A percentile compares a stretch with the other conserved stretches of the same genome.
Conservation (phyloP, 208 protist species). For the Leishmania martiniquensis region DNA sequence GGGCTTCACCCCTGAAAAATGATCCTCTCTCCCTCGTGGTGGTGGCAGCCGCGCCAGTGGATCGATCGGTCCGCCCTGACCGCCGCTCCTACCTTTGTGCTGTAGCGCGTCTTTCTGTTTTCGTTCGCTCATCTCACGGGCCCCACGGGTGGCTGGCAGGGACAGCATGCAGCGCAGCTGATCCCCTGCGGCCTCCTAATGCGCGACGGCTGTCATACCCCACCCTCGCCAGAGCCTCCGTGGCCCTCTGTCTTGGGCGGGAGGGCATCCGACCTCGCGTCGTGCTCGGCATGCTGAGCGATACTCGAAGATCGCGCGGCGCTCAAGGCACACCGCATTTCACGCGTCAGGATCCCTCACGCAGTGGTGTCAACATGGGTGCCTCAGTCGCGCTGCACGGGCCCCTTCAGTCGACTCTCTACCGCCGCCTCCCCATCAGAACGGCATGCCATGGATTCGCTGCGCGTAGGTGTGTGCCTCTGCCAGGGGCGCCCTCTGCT, state of each 20-base stretch:
- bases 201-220: too few species aligned
- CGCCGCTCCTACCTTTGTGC: neutral
- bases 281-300: neutral
- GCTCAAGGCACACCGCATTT: neutral
- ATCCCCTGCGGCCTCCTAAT: too few species aligned
- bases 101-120: neutral
- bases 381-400: neutral
- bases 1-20: too few species aligned
- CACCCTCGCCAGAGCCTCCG: neutral
- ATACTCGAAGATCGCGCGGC: neutral
- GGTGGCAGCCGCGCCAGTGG: too few species aligned
- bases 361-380: neutral
- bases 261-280: neutral
- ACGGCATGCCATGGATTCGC: neutral
- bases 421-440: neutral
- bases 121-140: neutral
- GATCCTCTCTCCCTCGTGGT: neutral
- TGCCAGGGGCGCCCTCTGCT: neutral
- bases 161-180: neutral
- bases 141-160: neutral
- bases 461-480: neutral
- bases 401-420: neutral
- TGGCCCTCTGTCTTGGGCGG: neutral
- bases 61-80: too few species aligned
- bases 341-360: too few species aligned